Base-by-base conservation (phyloP, 345 rosid genomes). In the Toxicodendron radicans region DNA sequence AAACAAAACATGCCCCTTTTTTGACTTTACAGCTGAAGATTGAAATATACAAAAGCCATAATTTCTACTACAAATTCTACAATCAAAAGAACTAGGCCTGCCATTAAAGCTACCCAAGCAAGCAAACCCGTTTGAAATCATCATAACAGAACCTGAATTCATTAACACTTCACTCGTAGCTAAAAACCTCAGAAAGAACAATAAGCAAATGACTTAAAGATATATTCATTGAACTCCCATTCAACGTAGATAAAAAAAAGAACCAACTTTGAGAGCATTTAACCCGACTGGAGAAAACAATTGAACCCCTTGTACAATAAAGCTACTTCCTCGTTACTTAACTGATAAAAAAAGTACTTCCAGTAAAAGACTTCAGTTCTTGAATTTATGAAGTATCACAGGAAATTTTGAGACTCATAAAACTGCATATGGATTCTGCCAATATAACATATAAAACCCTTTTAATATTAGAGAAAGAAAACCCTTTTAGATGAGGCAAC, bases 131-230 rank as follows among this genome's bases (percentile, higher is more conserved):
- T 75, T 75, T 54, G 76, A 57, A 30, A 76, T 52, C 53, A 62
- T 53, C 43, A 46, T 63, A 77, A 69, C 61, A 43, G 83, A 77
- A 54, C 75, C 60, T 58, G 79, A 75, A 71, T 67, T 79, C 66
- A 77, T 75, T 79, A 66, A 76, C 0, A 80, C 18, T 58, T 80
- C 87, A 46, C 66, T 75, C 87, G 77, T 75, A 56, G 65, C 61
- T 12, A 51, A 52, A 68, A 52, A 71, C 65, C 30, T 9, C 64
- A 46, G 5, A 51, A 16, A 1, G 32, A 52, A 64, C 35, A 51
- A 46, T 49, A 49, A 52, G 27, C 35, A 52, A 35, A 67, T 48
- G 24, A 65, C 67, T 45, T 54, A 23, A 49, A 79, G 23, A 21
- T 78, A 58, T 69, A 57, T 35, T 68, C 69, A 61, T 71, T 67